These are phyloP conservation scores for Dalbergia oliveri DNA, from an alignment of 306 rosid genomes.

Conservation along the genomic window DNA sequence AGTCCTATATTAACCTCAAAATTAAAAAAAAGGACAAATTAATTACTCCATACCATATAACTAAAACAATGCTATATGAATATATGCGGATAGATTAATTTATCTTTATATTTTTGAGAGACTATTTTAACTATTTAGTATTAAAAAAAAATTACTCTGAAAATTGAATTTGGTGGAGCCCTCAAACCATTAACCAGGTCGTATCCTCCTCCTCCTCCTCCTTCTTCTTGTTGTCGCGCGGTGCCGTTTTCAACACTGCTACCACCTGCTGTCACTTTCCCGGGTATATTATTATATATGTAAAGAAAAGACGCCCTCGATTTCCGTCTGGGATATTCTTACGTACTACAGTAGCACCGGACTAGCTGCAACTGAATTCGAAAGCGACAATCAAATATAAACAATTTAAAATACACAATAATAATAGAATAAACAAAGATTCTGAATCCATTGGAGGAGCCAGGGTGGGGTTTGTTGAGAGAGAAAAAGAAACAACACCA, in stretches of 20 bases:
- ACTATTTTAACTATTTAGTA: too few species aligned
- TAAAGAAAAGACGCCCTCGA: not conserved
- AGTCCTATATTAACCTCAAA: too few species aligned
- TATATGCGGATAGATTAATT: too few species aligned
- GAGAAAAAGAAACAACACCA: not conserved
- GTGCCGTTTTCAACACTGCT: not conserved
- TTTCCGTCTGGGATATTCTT: not conserved
- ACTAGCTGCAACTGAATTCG: not conserved
- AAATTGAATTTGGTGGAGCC: too few species aligned
- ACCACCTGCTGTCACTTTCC: not conserved
- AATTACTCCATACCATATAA: too few species aligned
- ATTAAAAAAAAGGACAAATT: too few species aligned
- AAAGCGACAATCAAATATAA: not conserved
- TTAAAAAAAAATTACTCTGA: too few species aligned
- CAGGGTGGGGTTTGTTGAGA: not conserved
- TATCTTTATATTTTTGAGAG: too few species aligned
- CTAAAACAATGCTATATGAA: too few species aligned
- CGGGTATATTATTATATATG: not conserved
- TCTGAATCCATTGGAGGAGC: not conserved
- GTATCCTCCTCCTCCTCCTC: not conserved
- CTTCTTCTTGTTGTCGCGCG: not conserved
- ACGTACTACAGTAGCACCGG: not conserved
- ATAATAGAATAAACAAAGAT: not conserved
- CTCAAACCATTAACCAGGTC: too few species aligned
- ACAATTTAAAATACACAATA: not conserved